A percentile compares a stretch with the other conserved stretches of the same genome.
phyloP scores from a whole-genome alignment of 805 yeast species.

The Metschnikowia santaceciliae region DNA sequence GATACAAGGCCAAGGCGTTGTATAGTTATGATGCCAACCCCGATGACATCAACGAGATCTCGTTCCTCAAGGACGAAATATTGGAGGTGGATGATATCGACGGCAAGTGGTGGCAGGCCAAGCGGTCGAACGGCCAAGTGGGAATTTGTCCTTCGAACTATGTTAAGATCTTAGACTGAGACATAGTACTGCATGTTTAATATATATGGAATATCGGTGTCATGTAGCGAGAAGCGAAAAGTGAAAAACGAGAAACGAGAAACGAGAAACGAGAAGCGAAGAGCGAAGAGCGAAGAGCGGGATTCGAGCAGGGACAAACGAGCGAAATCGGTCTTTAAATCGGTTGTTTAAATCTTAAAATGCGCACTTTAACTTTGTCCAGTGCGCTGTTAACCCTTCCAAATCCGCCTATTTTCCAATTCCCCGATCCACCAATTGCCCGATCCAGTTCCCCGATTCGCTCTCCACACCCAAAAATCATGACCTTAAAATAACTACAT shows the following conservation, averaged over 20 bases:
- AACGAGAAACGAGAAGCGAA: not conserved
- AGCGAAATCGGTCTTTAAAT: too few species aligned
- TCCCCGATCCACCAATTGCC: too few species aligned
- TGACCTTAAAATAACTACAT: too few species aligned
- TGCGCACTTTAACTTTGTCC: too few species aligned
- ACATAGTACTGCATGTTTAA: not conserved
- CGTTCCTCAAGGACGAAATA: constrained; percentile 88
- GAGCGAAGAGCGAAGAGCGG: too few species aligned
- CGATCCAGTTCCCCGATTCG: too few species aligned
- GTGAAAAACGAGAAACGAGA: not conserved
- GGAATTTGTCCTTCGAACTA: constrained; percentile 97
- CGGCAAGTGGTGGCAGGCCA: constrained; percentile 99
- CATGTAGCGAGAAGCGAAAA: not conserved
- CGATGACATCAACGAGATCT: constrained; percentile 87
- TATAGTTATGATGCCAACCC: constrained; percentile 87
- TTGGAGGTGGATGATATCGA: constrained; percentile 87
- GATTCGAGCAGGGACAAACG: too few species aligned
- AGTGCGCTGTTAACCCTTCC: too few species aligned
- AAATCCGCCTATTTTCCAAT: too few species aligned
- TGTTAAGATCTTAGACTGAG: constrained; percentile 61
- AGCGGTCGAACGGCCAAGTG: constrained; percentile 81
- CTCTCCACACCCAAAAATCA: too few species aligned
- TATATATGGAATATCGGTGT: not conserved
- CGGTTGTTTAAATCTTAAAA: too few species aligned
- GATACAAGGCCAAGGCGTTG: constrained; percentile 81